Evolutionary conservation across 768 basidiomycete species (phyloP), one percentile per base, ranked within the genome.

Genomic region (Podaxis sp.): DNA sequence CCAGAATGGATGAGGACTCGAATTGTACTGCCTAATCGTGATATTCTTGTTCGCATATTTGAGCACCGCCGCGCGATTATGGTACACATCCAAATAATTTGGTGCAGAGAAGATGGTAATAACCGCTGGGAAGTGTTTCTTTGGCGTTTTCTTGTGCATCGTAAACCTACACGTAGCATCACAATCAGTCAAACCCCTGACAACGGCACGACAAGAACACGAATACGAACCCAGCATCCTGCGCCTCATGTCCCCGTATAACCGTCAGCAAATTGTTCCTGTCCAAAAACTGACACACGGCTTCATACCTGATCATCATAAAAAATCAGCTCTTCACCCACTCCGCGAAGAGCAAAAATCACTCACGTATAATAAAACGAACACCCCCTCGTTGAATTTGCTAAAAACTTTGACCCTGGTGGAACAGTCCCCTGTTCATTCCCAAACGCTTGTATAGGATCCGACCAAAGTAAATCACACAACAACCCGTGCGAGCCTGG

Each of bases 71-170:
- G 92, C 96, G 64, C 95, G 93, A 76, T 99, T 99, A 74, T 93
- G 90, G 76, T 98, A 97, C 17, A 93, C 91, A 72, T 98, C 96
- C 64, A 97, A 86, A 73, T 97, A 98, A 72, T 97, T 96, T 11
- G 96, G 96, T 0, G 96, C 96, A 17, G 92, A 94, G 79, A 99
- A 99, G 68, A 99, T 93, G 40, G 96, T 99, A 78, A 99, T 97
- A 36, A 99, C 92, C 0, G 93, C 93, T 0, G 96, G 95, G 76
- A 98, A 99, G 63, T 93, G 95, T 70, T 93, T 96, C 41, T 89
- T 91, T 50, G 93, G 92, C 0, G 96, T 97, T 76, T 96, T 96
- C 66, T 93, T 87, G 75, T 94, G 91, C 95, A 99, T 98, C 57
- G 90, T 90, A 71, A 66, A 71, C 54, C 49, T 49, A n/a, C 30